Conservation (phyloP, 2,329 filamentous ascomycete species). For the Gaeumannomyces tritici region DNA sequence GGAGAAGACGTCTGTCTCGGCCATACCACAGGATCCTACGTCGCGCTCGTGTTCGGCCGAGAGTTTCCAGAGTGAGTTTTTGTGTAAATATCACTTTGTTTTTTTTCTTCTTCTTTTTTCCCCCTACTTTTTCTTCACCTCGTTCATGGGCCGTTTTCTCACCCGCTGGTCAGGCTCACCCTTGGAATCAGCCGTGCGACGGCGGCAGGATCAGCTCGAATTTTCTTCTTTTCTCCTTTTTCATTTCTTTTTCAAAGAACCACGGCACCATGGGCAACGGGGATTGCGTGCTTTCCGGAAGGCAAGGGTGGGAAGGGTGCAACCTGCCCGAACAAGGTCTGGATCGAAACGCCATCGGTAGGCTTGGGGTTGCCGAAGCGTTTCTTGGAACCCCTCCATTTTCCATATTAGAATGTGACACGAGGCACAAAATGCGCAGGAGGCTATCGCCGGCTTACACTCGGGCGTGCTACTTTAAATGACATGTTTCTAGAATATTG, state of each 20-base stretch:
- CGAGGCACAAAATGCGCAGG: neutral
- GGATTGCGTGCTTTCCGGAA: no score
- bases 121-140: no score
- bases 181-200: no score
- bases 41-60: neutral
- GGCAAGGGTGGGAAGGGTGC: neutral
- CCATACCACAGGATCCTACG: neutral
- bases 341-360: neutral
- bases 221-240: neutral
- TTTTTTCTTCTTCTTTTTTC: neutral
- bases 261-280: no score
- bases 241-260: neutral
- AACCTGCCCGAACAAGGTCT: neutral
- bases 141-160: neutral
- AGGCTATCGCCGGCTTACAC: neutral
- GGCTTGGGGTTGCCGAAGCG: neutral
- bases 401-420: neutral
- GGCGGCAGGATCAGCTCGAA: no score
- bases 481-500: neutral
- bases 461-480: no score
- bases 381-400: neutral
- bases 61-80: neutral
- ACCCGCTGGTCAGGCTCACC: neutral
- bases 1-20: neutral
- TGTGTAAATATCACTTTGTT: no score